A percentile compares a stretch with the other conserved stretches of the same genome.
phyloP scores from a whole-genome alignment of 257 asterid genomes.

The Anisodus tanguticus region DNA sequence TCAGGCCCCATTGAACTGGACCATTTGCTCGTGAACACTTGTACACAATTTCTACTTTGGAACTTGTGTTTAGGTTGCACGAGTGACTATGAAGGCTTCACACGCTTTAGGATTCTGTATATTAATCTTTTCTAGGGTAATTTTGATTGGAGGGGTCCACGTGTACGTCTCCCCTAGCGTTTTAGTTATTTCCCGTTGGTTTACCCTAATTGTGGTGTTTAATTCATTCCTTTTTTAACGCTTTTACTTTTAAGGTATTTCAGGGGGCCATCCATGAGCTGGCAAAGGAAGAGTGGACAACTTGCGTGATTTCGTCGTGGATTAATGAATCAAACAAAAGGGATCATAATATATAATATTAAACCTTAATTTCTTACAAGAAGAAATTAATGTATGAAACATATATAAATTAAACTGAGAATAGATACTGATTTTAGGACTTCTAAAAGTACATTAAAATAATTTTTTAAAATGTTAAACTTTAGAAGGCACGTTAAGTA shows the following conservation, averaged over 20 bases:
- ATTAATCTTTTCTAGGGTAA: neutral
- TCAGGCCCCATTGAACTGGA: neutral
- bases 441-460: neutral
- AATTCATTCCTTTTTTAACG: neutral
- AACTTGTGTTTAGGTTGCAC: neutral
- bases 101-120: neutral
- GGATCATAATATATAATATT: neutral
- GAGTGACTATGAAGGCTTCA: neutral
- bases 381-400: neutral
- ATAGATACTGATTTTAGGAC: neutral
- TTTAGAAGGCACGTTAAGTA: too few species aligned
- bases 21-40: neutral
- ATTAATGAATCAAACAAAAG: neutral
- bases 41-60: neutral
- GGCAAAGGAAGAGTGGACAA: slow-evolving; percentile 13
- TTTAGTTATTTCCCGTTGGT: neutral
- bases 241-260: slow-evolving; percentile 24
- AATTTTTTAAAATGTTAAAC: too few species aligned
- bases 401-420: neutral
- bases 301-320: neutral
- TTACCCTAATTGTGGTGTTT: neutral
- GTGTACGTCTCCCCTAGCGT: neutral
- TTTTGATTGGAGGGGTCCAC: neutral
- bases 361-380: neutral
- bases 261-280: slow-evolving; percentile 16